A percentile compares a stretch with the other conserved stretches of the same genome.
These are phyloP conservation scores for Cladosporium sp. DNA, from an alignment of 2,329 filamentous ascomycete species.

Conservation along the genomic window DNA sequence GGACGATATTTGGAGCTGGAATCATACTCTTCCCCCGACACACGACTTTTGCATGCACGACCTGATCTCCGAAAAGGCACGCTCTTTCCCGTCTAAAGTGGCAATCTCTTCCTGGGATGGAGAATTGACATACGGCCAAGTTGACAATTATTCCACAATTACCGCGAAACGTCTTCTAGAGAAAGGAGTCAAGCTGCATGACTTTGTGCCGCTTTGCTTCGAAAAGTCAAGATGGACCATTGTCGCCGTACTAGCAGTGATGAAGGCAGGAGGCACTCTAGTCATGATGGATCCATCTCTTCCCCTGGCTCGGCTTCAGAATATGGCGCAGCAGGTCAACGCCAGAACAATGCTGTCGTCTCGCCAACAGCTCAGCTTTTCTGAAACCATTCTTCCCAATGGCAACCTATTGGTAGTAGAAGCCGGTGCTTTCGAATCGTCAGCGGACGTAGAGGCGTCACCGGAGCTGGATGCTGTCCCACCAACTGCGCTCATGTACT, in stretches of 20 bases:
- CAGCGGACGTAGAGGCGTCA: neutral
- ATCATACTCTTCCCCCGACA: slow-evolving; percentile 13
- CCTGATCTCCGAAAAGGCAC: slow-evolving; percentile 3
- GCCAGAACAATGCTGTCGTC: slow-evolving; percentile 12
- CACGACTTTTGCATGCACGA: slow-evolving; percentile 15
- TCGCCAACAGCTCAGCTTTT: slow-evolving; percentile 13
- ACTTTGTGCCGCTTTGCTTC: slow-evolving; percentile 31
- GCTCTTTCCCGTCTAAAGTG: slow-evolving; percentile 50
- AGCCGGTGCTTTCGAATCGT: slow-evolving; percentile 3
- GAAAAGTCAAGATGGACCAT: slow-evolving; percentile 33
- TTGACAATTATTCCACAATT: slow-evolving; percentile 6
- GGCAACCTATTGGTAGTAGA: slow-evolving; percentile 12
- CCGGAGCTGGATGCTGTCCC: slow-evolving; percentile 3
- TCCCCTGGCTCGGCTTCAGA: slow-evolving; percentile 11
- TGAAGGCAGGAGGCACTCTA: slow-evolving; percentile 34
- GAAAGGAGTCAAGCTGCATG: slow-evolving; percentile 6
- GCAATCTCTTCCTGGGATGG: slow-evolving; percentile 13
- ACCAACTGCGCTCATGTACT: slow-evolving; percentile 17
- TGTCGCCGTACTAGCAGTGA: slow-evolving; percentile 33
- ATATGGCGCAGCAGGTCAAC: slow-evolving; percentile 8
- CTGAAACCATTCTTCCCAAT: slow-evolving; percentile 13
- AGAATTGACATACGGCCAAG: slow-evolving; percentile 11
- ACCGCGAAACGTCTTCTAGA: slow-evolving; percentile 3
- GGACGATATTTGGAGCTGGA: slow-evolving; percentile 16
- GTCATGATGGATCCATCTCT: slow-evolving; percentile 32